Percentiles rank a stretch among this genome's conserved stretches.
Conservation (phyloP, 2,329 filamentous ascomycete species). For the Lecanicillium sp. region DNA sequence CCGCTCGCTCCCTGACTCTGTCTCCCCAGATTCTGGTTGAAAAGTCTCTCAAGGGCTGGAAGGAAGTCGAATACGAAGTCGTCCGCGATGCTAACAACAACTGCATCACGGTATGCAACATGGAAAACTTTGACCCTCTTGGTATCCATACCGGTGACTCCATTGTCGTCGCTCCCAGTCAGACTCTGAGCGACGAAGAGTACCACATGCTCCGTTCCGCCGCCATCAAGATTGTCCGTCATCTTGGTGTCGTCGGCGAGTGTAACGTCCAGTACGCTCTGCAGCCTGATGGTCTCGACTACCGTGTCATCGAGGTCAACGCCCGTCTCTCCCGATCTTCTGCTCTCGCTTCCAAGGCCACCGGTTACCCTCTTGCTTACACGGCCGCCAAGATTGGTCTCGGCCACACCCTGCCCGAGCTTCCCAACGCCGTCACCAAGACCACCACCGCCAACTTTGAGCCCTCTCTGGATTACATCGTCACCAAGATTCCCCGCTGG, state of each 20-base stretch:
- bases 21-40: slow-evolving; percentile 96
- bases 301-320: slow-evolving; percentile 98
- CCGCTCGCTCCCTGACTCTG: slow-evolving; percentile 84
- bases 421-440: slow-evolving; percentile 97
- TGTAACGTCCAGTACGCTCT: slow-evolving; percentile 98
- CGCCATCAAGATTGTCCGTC: slow-evolving; percentile 96
- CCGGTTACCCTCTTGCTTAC: slow-evolving; percentile 93
- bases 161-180: slow-evolving; percentile 94
- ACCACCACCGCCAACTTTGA: slow-evolving; percentile 99
- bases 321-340: slow-evolving; percentile 97
- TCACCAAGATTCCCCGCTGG: slow-evolving; percentile 98
- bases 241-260: slow-evolving; percentile 94
- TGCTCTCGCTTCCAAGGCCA: slow-evolving; percentile 94
- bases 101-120: slow-evolving; percentile 93
- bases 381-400: slow-evolving; percentile 98
- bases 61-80: slow-evolving; percentile 98
- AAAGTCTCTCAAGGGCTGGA: slow-evolving; percentile 99
- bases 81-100: slow-evolving; percentile 96
- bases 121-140: slow-evolving; percentile 85
- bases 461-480: slow-evolving; percentile 93
- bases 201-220: slow-evolving; percentile 99
- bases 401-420: slow-evolving; percentile 87
- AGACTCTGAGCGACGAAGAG: slow-evolving; percentile 96
- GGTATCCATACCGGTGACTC: slow-evolving; percentile 98
- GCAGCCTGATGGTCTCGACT: slow-evolving; percentile 93